Evolutionary conservation across 2,329 filamentous ascomycete genomes (phyloP).

Genomic region (Claviceps arundinis): DNA sequence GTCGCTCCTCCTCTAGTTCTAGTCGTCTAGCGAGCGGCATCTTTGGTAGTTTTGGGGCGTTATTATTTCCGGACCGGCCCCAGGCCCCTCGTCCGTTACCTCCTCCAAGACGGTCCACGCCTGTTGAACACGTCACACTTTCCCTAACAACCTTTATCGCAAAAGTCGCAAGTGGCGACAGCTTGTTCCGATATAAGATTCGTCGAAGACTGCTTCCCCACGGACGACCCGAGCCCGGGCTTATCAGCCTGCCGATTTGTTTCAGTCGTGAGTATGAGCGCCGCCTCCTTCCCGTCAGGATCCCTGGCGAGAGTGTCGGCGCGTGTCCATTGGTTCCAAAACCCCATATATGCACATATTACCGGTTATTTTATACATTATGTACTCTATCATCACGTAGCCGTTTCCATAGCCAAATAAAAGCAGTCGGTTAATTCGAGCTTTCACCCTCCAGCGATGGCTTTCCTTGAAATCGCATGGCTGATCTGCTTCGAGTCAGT

Average conservation of each 20-base stretch:
- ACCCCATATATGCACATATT: slow-evolving; percentile 21
- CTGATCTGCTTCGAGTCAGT: slow-evolving; percentile 7
- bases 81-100: slow-evolving; percentile 6
- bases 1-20: slow-evolving; percentile 16
- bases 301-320: slow-evolving; percentile 21
- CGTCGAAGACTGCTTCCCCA: background rate
- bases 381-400: slow-evolving; percentile 22
- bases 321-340: slow-evolving; percentile 12
- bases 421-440: slow-evolving; percentile 15
- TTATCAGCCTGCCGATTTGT: background rate
- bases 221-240: background rate
- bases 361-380: slow-evolving; percentile 26
- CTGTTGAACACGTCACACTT: background rate
- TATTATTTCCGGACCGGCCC: slow-evolving; percentile 4
- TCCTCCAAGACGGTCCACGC: slow-evolving; percentile 2
- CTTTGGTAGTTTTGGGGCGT: slow-evolving; percentile 17
- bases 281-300: slow-evolving; percentile 12
- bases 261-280: slow-evolving; percentile 7
- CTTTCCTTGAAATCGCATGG: slow-evolving; percentile 10
- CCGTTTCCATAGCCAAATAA: slow-evolving; percentile 14
- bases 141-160: background rate
- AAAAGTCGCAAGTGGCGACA: background rate
- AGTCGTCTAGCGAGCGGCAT: slow-evolving; percentile 26
- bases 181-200: background rate
- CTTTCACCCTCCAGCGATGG: background rate